phyloP scores from a whole-genome alignment of 2,329 filamentous ascomycete genomes.

The Coleophoma crateriformis region DNA sequence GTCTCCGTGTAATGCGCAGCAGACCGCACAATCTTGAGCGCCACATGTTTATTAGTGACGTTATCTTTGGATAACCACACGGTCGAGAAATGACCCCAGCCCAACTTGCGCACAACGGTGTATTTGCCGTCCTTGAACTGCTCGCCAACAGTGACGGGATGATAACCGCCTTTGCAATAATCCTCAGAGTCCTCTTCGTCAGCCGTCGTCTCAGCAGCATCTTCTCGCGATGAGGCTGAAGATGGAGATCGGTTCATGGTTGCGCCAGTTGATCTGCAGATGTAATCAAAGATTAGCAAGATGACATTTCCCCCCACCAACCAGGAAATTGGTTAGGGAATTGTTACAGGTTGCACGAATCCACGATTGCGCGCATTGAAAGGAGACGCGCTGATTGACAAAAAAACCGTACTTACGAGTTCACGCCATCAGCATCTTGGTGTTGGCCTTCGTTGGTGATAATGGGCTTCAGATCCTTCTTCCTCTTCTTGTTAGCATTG shows the following conservation, averaged over 20 bases:
- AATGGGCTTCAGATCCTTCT: constrained; percentile 56
- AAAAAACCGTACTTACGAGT: background rate
- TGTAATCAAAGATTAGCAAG: constrained; percentile 21
- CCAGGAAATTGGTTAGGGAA: constrained; percentile 13
- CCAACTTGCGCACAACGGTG: constrained; percentile 90
- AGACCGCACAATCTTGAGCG: constrained; percentile 94
- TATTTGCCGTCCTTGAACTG: constrained; percentile 98
- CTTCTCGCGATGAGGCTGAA: constrained; percentile 73
- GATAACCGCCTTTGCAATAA: constrained; percentile 98
- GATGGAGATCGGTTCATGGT: constrained; percentile 43
- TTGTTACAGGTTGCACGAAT: background rate
- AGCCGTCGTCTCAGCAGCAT: constrained; percentile 83
- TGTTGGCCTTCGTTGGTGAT: constrained; percentile 47
- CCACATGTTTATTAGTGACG: constrained; percentile 85
- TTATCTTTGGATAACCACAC: constrained; percentile 86
- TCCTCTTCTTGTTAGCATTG: constrained; percentile 50
- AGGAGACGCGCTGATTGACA: too few relatives aligned
- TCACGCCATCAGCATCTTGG: constrained; percentile 17
- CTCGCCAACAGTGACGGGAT: constrained; percentile 90
- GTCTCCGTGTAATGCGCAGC: constrained; percentile 99
- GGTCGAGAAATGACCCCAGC: constrained; percentile 99
- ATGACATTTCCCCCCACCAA: constrained; percentile 7
- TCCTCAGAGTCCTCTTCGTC: constrained; percentile 99
- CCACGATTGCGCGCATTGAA: too few relatives aligned
- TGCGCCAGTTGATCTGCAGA: constrained; percentile 21